phyloP scores from a whole-genome alignment of 345 rosid species.

The Linum trigynum region DNA sequence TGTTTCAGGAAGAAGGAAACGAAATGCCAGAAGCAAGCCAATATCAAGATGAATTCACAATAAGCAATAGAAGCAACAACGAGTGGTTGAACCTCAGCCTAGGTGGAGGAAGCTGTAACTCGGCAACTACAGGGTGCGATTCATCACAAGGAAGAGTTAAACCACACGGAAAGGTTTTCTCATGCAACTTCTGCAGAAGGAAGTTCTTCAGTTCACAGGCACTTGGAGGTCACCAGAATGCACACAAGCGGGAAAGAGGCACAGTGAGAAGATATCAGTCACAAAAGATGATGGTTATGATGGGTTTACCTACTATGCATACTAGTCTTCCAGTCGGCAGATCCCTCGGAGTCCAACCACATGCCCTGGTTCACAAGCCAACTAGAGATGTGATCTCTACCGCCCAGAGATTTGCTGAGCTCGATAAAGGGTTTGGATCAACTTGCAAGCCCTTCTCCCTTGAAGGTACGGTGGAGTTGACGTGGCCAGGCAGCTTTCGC shows the following conservation, averaged over 20 bases:
- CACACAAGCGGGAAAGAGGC: constrained; percentile 72
- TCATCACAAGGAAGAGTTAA: neutral
- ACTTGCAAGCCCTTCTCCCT: constrained; percentile 30
- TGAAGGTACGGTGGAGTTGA: constrained; percentile 36
- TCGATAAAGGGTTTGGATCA: constrained; percentile 23
- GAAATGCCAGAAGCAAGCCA: constrained; percentile 17
- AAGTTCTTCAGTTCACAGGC: constrained; percentile 73
- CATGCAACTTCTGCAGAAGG: constrained; percentile 68
- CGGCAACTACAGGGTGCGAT: constrained; percentile 34
- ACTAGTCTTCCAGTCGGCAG: constrained; percentile 18
- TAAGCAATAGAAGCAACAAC: constrained; percentile 14
- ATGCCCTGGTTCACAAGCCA: constrained; percentile 46
- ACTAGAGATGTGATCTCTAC: constrained; percentile 24
- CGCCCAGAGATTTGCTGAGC: constrained; percentile 38
- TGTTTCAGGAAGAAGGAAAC: constrained; percentile 29
- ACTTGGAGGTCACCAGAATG: constrained; percentile 75
- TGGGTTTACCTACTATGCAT: constrained; percentile 29
- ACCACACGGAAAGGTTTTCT: constrained; percentile 41
- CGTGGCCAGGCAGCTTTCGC: constrained; percentile 77
- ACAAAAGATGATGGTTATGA: constrained; percentile 46
- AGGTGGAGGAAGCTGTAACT: constrained; percentile 31
- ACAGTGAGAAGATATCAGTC: constrained; percentile 54
- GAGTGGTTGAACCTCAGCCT: constrained; percentile 63
- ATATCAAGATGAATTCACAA: constrained; percentile 13
- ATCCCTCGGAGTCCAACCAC: constrained; percentile 52